Base-by-base conservation (phyloP, 176 grass and related monocot genomes). In the Musa itinerans region DNA sequence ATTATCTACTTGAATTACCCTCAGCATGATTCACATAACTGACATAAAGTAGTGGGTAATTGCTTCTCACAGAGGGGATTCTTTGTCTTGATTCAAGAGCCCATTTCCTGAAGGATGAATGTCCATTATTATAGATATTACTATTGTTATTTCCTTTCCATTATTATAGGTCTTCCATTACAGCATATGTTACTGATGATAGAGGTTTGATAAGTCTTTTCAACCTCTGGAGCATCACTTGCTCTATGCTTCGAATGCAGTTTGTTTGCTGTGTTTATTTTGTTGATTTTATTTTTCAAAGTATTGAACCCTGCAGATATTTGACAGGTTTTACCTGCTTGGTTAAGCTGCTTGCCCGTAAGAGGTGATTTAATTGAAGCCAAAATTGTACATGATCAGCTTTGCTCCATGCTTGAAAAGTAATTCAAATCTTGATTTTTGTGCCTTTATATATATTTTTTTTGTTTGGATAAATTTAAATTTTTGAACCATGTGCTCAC, bases 321-420 rank as follows among this genome's bases (percentile, higher is more conserved):
- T 80, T 65, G 17, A 71, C 79, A 99, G 96, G 85, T 99, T 78
- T 17, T 99, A 77, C 91, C 96, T 74, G 89, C 81, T 61, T 99
- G 96, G 96, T 82, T 99, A 76, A 78, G 81, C 55, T 99, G 96
- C 85, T 87, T 99, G 76, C 96, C 96, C 29, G 83, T 99, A 75
- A 99, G 92, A 83, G 80, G 85, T 80, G 96, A 99, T 85, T 85
- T 94, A 74, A 89, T 99, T 69, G 96, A 99, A 79, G 96, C 96
- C 74, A 99, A 99, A 85, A 80, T 99, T 81, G 96, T 99, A n/a
- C 96, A 99, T 52, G 86, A 95, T 73, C 91, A 89, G 34, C 88
- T 99, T 58, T 95, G 91, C 69, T 84, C 96, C 15, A 95, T 99
- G 96, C 88, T 95, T 50, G 96, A 99, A 77, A 99, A 91, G 96